phyloP scores from a whole-genome alignment of 2,329 filamentous ascomycete species.

The Verticillium nubilum region DNA sequence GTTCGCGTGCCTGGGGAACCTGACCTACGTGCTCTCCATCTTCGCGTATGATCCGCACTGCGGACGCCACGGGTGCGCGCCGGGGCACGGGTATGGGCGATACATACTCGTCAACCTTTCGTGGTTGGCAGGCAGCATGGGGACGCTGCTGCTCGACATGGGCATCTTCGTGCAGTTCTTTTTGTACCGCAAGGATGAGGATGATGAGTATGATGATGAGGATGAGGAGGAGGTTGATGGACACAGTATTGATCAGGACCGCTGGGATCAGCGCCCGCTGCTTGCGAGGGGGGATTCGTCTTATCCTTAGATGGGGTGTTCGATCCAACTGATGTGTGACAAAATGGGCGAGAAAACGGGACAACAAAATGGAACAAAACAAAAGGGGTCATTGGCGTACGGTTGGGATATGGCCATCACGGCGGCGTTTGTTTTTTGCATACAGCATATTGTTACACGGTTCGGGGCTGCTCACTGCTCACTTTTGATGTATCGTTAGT shows the following conservation, averaged over 20 bases:
- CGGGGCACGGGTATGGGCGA: slow-evolving; percentile 68
- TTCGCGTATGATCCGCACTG: slow-evolving; percentile 82
- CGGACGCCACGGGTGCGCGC: slow-evolving; percentile 44
- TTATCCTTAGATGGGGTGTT: neutral
- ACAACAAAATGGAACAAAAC: neutral
- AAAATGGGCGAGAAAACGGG: neutral
- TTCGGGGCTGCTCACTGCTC: neutral
- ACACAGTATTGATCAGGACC: slow-evolving; percentile 21
- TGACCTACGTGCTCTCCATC: slow-evolving; percentile 90
- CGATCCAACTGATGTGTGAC: neutral
- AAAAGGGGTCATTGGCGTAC: neutral
- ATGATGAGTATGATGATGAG: slow-evolving; percentile 20
- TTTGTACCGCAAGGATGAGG: slow-evolving; percentile 58
- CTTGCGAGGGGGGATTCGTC: slow-evolving; percentile 14
- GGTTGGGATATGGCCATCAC: neutral
- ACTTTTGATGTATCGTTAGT: neutral
- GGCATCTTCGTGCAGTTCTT: slow-evolving; percentile 91
- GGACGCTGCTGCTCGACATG: slow-evolving; percentile 79
- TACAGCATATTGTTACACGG: neutral
- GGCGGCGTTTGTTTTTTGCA: neutral
- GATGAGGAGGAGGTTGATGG: slow-evolving; percentile 19
- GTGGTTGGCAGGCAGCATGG: slow-evolving; percentile 85
- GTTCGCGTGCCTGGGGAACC: slow-evolving; percentile 91
- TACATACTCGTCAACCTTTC: slow-evolving; percentile 88
- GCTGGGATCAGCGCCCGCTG: slow-evolving; percentile 30